These are phyloP conservation scores for Hypoxylon cercidicola DNA, from an alignment of 495 filamentous ascomycete genomes.

Conservation along the genomic window DNA sequence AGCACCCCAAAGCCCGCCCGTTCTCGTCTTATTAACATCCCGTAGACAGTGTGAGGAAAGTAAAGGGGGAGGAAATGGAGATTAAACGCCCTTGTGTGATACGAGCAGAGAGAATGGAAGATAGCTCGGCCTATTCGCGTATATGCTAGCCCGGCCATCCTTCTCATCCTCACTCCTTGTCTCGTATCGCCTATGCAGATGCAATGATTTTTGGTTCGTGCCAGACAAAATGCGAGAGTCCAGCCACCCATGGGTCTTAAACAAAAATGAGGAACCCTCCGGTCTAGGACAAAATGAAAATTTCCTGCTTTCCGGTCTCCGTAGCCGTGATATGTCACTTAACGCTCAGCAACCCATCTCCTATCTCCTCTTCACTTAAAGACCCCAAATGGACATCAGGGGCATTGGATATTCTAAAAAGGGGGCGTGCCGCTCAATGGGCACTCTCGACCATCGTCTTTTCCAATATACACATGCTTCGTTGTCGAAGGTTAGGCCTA, in stretches of 20 bases:
- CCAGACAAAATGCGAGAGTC: conserved; percentile 36
- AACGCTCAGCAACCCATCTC: neutral
- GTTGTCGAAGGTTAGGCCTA: conserved; percentile 4
- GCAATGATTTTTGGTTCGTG: conserved; percentile 38
- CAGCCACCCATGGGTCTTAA: conserved; percentile 26
- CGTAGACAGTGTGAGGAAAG: conserved; percentile 18
- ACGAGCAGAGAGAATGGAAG: conserved; percentile 15
- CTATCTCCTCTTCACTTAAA: conserved; percentile 11
- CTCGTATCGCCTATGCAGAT: conserved; percentile 39
- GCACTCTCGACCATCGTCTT: conserved; percentile 22
- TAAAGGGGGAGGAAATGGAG: conserved; percentile 4
- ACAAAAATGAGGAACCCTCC: conserved; percentile 18
- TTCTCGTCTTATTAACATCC: conserved; percentile 34
- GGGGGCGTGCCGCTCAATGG: neutral
- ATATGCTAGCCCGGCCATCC: conserved; percentile 1
- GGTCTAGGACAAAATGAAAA: conserved; percentile 40
- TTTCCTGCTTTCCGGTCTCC: conserved; percentile 19
- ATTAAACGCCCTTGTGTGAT: conserved; percentile 38
- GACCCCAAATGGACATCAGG: conserved; percentile 4
- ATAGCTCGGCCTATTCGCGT: neutral
- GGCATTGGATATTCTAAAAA: conserved; percentile 37
- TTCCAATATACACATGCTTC: conserved; percentile 34
- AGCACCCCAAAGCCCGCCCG: conserved; percentile 9
- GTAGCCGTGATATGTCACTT: conserved; percentile 10
- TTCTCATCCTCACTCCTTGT: conserved; percentile 15